phyloP scores from a whole-genome alignment of 495 filamentous ascomycete species.

The Rhizodiscina lignyota region DNA sequence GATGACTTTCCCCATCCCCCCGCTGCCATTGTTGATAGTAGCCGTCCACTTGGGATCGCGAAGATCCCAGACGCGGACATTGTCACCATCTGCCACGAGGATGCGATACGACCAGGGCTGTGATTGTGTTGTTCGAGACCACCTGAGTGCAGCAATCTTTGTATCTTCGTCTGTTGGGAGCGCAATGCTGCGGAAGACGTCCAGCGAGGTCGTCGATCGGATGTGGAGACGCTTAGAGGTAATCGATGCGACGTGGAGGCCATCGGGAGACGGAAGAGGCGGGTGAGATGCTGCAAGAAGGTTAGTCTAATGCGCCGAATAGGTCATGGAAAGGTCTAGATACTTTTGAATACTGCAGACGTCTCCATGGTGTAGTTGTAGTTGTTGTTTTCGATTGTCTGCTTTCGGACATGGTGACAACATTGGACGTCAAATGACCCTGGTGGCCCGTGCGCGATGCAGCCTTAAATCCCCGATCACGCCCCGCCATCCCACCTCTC shows the following conservation, averaged over 20 bases:
- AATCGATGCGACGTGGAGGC: constrained; percentile 13
- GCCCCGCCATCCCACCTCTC: no score
- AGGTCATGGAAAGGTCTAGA: no score
- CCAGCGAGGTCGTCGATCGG: constrained; percentile 11
- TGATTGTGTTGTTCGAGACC: constrained; percentile 8
- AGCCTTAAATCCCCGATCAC: no score
- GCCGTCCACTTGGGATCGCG: constrained; percentile 29
- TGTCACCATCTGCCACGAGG: constrained; percentile 30
- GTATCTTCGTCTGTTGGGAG: constrained; percentile 9
- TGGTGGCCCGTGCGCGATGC: no score
- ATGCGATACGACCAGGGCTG: constrained; percentile 18
- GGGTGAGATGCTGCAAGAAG: neutral
- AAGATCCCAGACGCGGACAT: constrained; percentile 29
- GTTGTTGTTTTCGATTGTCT: no score
- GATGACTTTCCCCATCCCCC: constrained; percentile 31
- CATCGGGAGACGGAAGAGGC: constrained; percentile 14
- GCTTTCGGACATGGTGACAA: no score
- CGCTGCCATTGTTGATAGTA: constrained; percentile 28
- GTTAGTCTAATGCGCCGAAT: no score
- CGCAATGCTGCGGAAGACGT: constrained; percentile 13
- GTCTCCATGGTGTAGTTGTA: no score
- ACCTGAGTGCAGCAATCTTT: constrained; percentile 3
- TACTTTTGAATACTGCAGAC: no score
- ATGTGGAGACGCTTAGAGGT: constrained; percentile 15
- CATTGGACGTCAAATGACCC: no score